A percentile compares a stretch with the other conserved stretches of the same genome.
Conservation (phyloP, 345 rosid species). For the Euphorbia peplus region DNA sequence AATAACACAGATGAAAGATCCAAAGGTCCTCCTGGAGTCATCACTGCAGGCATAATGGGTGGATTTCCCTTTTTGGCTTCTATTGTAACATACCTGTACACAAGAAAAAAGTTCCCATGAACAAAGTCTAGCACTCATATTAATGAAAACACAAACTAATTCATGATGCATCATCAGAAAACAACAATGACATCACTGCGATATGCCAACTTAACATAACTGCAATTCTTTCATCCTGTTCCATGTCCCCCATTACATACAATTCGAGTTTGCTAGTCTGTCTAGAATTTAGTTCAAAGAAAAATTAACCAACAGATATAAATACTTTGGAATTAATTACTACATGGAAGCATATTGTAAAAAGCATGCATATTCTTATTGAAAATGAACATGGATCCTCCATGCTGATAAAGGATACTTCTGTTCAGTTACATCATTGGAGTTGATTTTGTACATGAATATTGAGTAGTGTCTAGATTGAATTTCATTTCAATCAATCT, state of each 20-base stretch:
- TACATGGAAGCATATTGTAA: not conserved
- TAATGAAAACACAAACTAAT: conserved; percentile 11
- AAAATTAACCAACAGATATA: not conserved
- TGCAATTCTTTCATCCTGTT: not conserved
- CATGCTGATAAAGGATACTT: not conserved
- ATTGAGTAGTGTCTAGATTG: no score
- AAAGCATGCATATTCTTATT: not conserved
- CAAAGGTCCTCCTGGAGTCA: conserved; percentile 86
- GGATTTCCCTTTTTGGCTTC: conserved; percentile 68
- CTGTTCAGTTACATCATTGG: not conserved
- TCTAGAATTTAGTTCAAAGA: not conserved
- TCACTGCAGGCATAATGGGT: conserved; percentile 81
- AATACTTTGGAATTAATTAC: not conserved
- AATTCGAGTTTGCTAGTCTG: not conserved
- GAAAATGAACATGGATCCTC: not conserved
- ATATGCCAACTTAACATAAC: not conserved
- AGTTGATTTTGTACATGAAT: not conserved
- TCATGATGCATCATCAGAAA: not conserved
- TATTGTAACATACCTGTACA: conserved; percentile 44
- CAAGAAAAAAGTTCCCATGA: no score
- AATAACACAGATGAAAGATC: conserved; percentile 83
- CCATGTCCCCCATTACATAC: not conserved
- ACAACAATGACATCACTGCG: not conserved
- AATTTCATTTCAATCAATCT: not conserved
- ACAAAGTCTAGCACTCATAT: no score